Conservation (phyloP, 768 basidiomycete genomes). For the Hirschioporus abietinus region DNA sequence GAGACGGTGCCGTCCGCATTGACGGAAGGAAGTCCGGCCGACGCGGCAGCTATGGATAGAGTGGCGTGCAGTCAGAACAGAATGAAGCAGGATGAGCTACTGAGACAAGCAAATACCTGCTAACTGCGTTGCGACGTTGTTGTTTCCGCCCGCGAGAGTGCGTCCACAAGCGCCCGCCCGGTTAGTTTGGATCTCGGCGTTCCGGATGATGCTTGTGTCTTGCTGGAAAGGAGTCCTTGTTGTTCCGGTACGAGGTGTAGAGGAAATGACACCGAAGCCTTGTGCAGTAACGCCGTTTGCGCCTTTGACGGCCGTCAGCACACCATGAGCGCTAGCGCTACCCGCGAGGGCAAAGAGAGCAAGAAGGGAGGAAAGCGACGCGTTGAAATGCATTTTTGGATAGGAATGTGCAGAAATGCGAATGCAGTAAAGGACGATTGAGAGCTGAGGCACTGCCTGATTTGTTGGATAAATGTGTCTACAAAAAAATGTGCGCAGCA, state of each 20-base stretch:
- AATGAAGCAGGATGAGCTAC: too few relatives aligned
- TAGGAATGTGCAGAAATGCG: neutral
- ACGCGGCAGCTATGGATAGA: constrained; percentile 5
- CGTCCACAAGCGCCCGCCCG: constrained; percentile 10
- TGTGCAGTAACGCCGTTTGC: constrained; percentile 12
- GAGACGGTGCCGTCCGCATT: constrained; percentile 8
- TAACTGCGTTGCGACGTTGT: constrained; percentile 11
- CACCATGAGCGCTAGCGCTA: constrained; percentile 11
- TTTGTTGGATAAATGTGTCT: neutral
- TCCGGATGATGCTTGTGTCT: constrained; percentile 13
- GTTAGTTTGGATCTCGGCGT: constrained; percentile 9
- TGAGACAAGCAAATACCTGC: constrained; percentile 5
- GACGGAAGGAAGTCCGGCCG: constrained; percentile 11
- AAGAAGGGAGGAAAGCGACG: neutral
- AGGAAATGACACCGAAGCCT: constrained; percentile 9
- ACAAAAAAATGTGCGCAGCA: neutral
- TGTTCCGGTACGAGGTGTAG: constrained; percentile 11
- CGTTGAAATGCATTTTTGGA: neutral
- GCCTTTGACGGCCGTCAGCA: constrained; percentile 10
- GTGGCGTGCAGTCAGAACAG: neutral
- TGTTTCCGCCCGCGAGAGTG: constrained; percentile 11
- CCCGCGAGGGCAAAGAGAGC: neutral
- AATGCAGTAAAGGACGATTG: neutral
- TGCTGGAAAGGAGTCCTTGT: constrained; percentile 12
- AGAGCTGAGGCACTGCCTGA: neutral